Conservation (phyloP, 2,329 filamentous ascomycete species). For the Lasiodiplodia gonubiensis region DNA sequence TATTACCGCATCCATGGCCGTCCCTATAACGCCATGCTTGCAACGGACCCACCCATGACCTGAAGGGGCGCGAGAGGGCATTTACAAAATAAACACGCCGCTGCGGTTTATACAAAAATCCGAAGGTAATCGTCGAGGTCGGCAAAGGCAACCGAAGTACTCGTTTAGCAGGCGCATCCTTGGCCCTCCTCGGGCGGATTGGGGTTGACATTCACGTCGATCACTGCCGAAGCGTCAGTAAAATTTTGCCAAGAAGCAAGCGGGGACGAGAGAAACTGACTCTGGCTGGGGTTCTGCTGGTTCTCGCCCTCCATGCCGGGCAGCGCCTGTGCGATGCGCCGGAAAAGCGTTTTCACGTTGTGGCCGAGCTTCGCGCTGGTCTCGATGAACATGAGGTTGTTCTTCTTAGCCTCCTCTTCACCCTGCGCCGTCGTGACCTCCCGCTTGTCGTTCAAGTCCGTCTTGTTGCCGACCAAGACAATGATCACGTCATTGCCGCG, state of each 20-base stretch:
- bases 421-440: constrained; percentile 96
- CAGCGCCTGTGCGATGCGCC: constrained; percentile 95
- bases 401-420: constrained; percentile 97
- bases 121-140: constrained; percentile 22
- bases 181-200: constrained; percentile 45
- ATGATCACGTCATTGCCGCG: constrained; percentile 99
- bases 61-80: constrained; percentile 23
- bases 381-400: constrained; percentile 98
- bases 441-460: constrained; percentile 95
- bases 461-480: constrained; percentile 98
- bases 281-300: constrained; percentile 77
- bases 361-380: constrained; percentile 97
- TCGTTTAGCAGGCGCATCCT: constrained; percentile 44
- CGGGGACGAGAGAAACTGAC: constrained; percentile 58
- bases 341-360: constrained; percentile 97
- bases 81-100: constrained; percentile 29
- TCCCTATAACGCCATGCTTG: constrained; percentile 45
- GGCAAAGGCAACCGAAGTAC: constrained; percentile 11
- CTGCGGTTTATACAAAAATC: constrained; percentile 26
- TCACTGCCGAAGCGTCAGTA: constrained; percentile 65
- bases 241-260: constrained; percentile 2
- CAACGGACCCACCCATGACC: constrained; percentile 34
- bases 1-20: constrained; percentile 24
- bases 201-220: constrained; percentile 86
- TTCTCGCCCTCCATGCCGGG: constrained; percentile 96